phyloP scores from a whole-genome alignment of 192 early-diverging fungal species.

The Coemansia asiatica region DNA sequence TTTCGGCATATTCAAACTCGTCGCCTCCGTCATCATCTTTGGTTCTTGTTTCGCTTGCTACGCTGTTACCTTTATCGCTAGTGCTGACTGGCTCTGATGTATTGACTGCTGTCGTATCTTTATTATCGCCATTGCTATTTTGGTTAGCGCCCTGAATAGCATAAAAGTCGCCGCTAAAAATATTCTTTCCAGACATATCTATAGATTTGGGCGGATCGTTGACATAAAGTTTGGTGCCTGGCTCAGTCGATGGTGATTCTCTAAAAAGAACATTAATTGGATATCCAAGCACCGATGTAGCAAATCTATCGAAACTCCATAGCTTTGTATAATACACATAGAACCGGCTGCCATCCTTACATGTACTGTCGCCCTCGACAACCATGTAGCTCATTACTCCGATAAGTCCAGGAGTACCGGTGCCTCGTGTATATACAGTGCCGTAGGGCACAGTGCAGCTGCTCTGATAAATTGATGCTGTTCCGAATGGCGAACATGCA shows the following conservation, averaged over 20 bases:
- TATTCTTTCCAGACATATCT: neutral
- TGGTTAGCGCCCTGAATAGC: neutral
- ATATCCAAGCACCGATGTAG: neutral
- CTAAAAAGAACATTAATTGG: neutral
- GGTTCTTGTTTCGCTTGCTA: neutral
- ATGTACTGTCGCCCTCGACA: neutral
- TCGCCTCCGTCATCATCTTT: neutral
- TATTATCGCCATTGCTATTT: neutral
- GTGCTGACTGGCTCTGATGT: neutral
- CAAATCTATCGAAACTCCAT: conserved; percentile 1
- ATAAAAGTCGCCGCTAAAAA: neutral
- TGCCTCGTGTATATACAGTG: neutral
- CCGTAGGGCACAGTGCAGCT: neutral
- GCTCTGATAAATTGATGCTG: neutral
- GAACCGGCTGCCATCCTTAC: neutral
- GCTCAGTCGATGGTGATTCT: neutral
- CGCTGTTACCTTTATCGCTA: neutral
- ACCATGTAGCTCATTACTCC: conserved; percentile 2
- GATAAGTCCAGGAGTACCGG: neutral
- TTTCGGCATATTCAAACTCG: neutral
- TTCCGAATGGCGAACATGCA: neutral
- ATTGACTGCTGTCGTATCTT: neutral
- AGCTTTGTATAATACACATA: neutral
- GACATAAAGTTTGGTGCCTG: neutral
- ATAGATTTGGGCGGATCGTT: neutral